A percentile compares a stretch with the other conserved stretches of the same genome.
Conservation (phyloP, 2,329 filamentous ascomycete genomes). For the Diaporthe velutina region DNA sequence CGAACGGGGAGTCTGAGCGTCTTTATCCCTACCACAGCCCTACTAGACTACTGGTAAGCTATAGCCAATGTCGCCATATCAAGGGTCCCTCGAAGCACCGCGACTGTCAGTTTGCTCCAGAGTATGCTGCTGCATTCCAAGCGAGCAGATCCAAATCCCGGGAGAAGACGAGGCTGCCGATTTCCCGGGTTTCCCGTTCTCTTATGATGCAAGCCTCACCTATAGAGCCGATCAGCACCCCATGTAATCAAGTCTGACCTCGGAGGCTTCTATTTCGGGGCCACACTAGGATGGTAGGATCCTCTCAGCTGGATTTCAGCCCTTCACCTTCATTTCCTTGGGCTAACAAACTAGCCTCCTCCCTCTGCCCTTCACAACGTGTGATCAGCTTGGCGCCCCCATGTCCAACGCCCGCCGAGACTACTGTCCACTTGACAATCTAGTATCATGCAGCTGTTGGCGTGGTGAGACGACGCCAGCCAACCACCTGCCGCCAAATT, state of each 20-base stretch:
- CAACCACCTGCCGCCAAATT: constrained; percentile 31
- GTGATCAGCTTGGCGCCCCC: constrained; percentile 27
- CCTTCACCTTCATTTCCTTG: constrained; percentile 12
- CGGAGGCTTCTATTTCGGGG: constrained; percentile 18
- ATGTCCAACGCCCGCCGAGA: constrained; percentile 16
- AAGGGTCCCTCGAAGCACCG: background rate
- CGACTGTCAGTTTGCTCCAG: background rate
- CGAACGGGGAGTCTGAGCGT: constrained; percentile 13
- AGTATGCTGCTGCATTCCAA: background rate
- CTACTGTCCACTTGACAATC: constrained; percentile 19
- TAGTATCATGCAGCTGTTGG: constrained; percentile 33
- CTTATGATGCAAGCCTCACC: background rate
- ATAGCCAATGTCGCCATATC: background rate
- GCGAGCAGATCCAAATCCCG: background rate
- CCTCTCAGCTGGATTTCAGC: constrained; percentile 35
- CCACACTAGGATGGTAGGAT: constrained; percentile 31
- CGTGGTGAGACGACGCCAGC: constrained; percentile 25
- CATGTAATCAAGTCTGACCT: constrained; percentile 13
- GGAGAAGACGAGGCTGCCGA: background rate
- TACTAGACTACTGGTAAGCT: constrained; percentile 11
- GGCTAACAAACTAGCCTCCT: constrained; percentile 24
- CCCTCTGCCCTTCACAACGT: constrained; percentile 12
- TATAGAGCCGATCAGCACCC: constrained; percentile 11
- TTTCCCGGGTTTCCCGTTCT: background rate
- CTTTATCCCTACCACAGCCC: constrained; percentile 24